Conservation (phyloP, 345 rosid species). For the Pugionium cornutum region DNA sequence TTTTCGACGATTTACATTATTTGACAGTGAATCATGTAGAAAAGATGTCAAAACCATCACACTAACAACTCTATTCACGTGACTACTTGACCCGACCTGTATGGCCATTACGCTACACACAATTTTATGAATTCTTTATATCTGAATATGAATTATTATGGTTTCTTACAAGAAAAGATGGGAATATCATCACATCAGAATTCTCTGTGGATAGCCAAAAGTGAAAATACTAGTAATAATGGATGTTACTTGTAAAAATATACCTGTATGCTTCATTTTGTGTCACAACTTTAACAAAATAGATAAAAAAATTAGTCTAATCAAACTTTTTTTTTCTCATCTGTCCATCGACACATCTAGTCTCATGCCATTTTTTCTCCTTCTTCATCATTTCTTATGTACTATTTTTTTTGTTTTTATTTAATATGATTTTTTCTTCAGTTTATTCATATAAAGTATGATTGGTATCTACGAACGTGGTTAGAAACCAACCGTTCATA, state of each 20-base stretch:
- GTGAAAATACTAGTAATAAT: slow-evolving; percentile 26
- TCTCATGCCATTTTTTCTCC: slow-evolving; percentile 38
- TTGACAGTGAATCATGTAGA: background rate
- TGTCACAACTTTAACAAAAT: slow-evolving; percentile 28
- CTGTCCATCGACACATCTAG: slow-evolving; percentile 46
- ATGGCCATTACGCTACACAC: slow-evolving; percentile 31
- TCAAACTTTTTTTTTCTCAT: slow-evolving; percentile 41
- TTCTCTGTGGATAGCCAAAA: slow-evolving; percentile 34
- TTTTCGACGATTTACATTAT: too few relatives aligned
- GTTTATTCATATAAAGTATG: slow-evolving; percentile 17
- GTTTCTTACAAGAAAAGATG: background rate
- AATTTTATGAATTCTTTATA: background rate
- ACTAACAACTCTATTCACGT: slow-evolving; percentile 26
- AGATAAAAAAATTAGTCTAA: slow-evolving; percentile 20
- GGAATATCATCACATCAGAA: slow-evolving; percentile 25
- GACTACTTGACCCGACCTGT: slow-evolving; percentile 30
- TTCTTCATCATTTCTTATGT: slow-evolving; percentile 29
- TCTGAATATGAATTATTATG: background rate
- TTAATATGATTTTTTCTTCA: background rate
- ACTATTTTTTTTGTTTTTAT: slow-evolving; percentile 14
- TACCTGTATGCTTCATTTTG: slow-evolving; percentile 29
- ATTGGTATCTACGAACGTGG: slow-evolving; percentile 23
- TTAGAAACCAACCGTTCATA: slow-evolving; percentile 26
- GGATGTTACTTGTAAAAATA: slow-evolving; percentile 18
- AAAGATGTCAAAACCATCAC: slow-evolving; percentile 3